phyloP scores from a whole-genome alignment of 2,329 filamentous ascomycete genomes.

The Apiospora saccharicola region DNA sequence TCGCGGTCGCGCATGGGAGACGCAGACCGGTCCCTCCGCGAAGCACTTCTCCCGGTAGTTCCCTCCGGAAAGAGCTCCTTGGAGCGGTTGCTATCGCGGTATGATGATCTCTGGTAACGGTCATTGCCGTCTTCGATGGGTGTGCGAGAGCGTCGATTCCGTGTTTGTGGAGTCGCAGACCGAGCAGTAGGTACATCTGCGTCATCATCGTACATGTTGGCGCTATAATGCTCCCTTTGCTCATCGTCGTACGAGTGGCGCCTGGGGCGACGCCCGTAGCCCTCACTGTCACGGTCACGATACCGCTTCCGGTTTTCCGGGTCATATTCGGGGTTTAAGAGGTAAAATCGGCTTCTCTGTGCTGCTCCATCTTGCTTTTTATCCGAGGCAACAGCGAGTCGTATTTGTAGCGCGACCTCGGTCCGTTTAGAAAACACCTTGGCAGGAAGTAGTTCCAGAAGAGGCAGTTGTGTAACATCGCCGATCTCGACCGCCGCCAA shows the following conservation, averaged over 20 bases:
- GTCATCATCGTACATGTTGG: slow-evolving; percentile 83
- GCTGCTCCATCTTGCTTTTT: slow-evolving; percentile 82
- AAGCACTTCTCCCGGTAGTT: slow-evolving; percentile 37
- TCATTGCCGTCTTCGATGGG: slow-evolving; percentile 37
- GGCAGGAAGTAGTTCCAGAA: slow-evolving; percentile 71
- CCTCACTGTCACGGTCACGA: slow-evolving; percentile 61
- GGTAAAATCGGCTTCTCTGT: slow-evolving; percentile 86
- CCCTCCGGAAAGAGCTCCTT: slow-evolving; percentile 70
- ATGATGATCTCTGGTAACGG: slow-evolving; percentile 35
- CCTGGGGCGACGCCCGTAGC: slow-evolving; percentile 39
- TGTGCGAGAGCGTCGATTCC: slow-evolving; percentile 47
- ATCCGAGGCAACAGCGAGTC: slow-evolving; percentile 78
- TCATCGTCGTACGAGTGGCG: slow-evolving; percentile 53
- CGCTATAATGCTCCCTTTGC: slow-evolving; percentile 68
- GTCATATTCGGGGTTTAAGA: slow-evolving; percentile 89
- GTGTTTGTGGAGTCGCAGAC: slow-evolving; percentile 34
- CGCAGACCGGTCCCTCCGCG: slow-evolving; percentile 57
- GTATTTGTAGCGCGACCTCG: slow-evolving; percentile 73
- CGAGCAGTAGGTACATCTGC: slow-evolving; percentile 47
- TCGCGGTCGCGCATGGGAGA: slow-evolving; percentile 57
- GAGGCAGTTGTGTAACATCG: slow-evolving; percentile 62
- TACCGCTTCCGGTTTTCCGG: slow-evolving; percentile 75
- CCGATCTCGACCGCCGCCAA: slow-evolving; percentile 60
- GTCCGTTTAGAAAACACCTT: slow-evolving; percentile 74
- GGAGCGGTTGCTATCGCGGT: slow-evolving; percentile 51